These are phyloP conservation scores for Helotiales sp. DNA, from an alignment of 2,329 filamentous ascomycete species.

Conservation along the genomic window DNA sequence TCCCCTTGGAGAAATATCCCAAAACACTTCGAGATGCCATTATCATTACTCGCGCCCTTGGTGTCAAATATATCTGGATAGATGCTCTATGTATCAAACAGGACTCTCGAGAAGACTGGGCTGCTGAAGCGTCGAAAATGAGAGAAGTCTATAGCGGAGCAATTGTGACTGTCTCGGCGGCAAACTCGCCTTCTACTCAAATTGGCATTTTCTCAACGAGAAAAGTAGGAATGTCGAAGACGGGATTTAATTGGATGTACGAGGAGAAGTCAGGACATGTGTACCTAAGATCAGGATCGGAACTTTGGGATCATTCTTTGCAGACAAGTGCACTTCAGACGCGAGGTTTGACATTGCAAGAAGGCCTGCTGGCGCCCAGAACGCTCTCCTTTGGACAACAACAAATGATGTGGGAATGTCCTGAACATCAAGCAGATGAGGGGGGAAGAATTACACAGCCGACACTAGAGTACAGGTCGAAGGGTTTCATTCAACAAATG, in stretches of 20 bases:
- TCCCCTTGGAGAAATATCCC: constrained; percentile 20
- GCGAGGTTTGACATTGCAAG: constrained; percentile 31
- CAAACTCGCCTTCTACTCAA: constrained; percentile 27
- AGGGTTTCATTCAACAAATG: constrained; percentile 29
- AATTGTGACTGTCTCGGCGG: constrained; percentile 25
- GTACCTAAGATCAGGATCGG: constrained; percentile 27
- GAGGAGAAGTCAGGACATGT: constrained; percentile 12
- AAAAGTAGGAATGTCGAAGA: constrained; percentile 8
- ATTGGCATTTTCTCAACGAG: constrained; percentile 28
- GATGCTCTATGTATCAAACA: constrained; percentile 35
- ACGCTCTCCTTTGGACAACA: constrained; percentile 30
- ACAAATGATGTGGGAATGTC: constrained; percentile 34
- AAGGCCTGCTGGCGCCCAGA: constrained; percentile 28
- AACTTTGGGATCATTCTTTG: constrained; percentile 31
- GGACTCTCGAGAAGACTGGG: constrained; percentile 31
- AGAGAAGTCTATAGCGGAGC: constrained; percentile 30
- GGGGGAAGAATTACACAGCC: constrained; percentile 26
- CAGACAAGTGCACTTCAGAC: constrained; percentile 22
- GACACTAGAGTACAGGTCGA: constrained; percentile 29
- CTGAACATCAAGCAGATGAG: constrained; percentile 28
- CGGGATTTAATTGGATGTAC: constrained; percentile 20
- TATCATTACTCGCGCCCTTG: constrained; percentile 23
- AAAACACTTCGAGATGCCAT: constrained; percentile 26
- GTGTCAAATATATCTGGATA: constrained; percentile 31
- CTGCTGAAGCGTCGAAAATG: constrained; percentile 29